phyloP scores from a whole-genome alignment of 1,284 basidiomycete species.

The Apiotrichum sp. region DNA sequence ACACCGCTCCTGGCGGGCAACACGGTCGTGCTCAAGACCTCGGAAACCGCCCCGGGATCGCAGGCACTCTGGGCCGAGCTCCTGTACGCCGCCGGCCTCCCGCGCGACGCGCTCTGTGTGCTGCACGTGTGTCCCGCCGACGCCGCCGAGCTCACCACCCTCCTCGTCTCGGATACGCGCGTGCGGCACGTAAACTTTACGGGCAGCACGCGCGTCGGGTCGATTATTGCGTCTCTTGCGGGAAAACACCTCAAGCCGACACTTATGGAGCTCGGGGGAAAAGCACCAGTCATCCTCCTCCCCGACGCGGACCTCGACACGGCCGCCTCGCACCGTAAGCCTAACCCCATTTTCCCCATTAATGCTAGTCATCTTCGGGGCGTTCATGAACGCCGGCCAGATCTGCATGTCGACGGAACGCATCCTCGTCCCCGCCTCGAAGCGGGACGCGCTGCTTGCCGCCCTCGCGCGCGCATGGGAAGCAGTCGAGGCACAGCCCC shows the following conservation, averaged over 20 bases:
- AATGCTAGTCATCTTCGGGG: conserved; percentile 53
- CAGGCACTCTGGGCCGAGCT: conserved; percentile 53
- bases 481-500: conserved; percentile 31
- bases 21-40: conserved; percentile 58
- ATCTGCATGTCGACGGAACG: conserved; percentile 68
- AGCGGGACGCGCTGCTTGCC: conserved; percentile 47
- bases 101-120: conserved; percentile 56
- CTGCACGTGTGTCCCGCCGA: conserved; percentile 53
- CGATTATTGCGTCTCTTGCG: conserved; percentile 35
- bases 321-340: conserved; percentile 48
- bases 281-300: conserved; percentile 51
- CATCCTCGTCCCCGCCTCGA: conserved; percentile 52
- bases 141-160: conserved; percentile 50
- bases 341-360: neutral
- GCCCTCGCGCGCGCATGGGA: conserved; percentile 19
- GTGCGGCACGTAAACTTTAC: conserved; percentile 51
- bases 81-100: conserved; percentile 53
- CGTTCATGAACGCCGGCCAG: conserved; percentile 59
- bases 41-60: conserved; percentile 54
- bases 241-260: conserved; percentile 47
- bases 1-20: conserved; percentile 60
- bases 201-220: conserved; percentile 48
- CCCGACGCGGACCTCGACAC: conserved; percentile 58
- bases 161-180: conserved; percentile 54
- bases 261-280: conserved; percentile 49